These are phyloP conservation scores for Cryptosporidium xiaoi DNA, from an alignment of 169 alveolate species.

Conservation along the genomic window DNA sequence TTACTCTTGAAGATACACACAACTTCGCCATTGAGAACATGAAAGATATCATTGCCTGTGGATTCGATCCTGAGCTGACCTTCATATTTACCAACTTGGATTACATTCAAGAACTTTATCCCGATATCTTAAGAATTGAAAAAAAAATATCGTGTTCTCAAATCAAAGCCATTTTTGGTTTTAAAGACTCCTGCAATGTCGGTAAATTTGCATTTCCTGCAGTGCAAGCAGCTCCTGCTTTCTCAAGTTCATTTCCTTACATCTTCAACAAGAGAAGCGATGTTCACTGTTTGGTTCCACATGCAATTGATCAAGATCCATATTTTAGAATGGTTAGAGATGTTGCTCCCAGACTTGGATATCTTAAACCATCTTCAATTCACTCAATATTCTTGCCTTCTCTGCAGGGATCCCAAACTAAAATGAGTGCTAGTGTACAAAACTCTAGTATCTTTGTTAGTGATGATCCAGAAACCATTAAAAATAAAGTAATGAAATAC, in stretches of 20 bases:
- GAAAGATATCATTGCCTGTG: constrained; percentile 99
- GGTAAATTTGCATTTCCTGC: constrained; percentile 98
- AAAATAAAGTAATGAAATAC: constrained; percentile 93
- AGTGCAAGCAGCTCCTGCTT: constrained; percentile 96
- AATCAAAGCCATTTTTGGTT: constrained; percentile 93
- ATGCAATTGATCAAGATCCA: constrained; percentile 99
- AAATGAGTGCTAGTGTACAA: constrained; percentile 85
- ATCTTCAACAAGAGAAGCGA: constrained; percentile 90
- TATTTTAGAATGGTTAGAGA: constrained; percentile 98
- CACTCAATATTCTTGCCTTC: constrained; percentile 98
- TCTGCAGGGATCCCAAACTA: constrained; percentile 92
- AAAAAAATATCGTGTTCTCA: constrained; percentile 94
- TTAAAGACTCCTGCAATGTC: constrained; percentile 90
- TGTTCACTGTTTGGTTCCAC: constrained; percentile 93
- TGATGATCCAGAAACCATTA: constrained; percentile 93
- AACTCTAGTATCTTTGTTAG: constrained; percentile 93
- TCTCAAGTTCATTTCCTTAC: constrained; percentile 94
- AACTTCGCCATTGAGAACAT: constrained; percentile 94
- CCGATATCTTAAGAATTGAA: constrained; percentile 92
- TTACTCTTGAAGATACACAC: constrained; percentile 87
- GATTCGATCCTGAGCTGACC: constrained; percentile 97
- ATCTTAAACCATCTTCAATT: constrained; percentile 92
- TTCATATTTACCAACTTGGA: constrained; percentile 92
- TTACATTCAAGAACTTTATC: constrained; percentile 84
- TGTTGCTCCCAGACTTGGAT: constrained; percentile 95